Evolutionary conservation across 148 eudicot genomes (phyloP), one percentile per base, ranked within the genome.

Genomic region (Nepenthes mirabilis): DNA sequence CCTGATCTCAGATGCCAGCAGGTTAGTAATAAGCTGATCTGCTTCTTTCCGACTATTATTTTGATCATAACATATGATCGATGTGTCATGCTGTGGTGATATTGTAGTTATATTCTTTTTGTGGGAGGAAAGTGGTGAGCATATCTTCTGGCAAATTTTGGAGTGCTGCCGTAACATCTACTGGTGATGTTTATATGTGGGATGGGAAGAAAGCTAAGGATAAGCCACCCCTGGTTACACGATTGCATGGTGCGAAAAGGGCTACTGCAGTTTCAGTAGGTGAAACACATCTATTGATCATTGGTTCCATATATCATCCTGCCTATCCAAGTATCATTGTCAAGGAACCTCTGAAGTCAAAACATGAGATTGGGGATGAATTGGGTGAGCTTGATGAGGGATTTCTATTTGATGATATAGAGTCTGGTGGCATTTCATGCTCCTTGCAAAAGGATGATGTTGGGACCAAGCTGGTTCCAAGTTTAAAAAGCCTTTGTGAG

Each of bases 111-210:
- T 82, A 83, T 72, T 67, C 75, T 12, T 72, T 83, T 3, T 71
- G 82, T 68, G 90, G 97, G 43, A 94, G 68, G 70, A 74, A 74
- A 64, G 66, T 84, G 57, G 85, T 74, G 49, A 71, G 87, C 37
- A 60, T 88, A 47, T 83, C 98, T 75, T 83, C 96, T 61, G 99
- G 99, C 34, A 94, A 94, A 68, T 83, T 84, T 71, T 84, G 97
- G 97, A 77, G 77, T 61, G 90, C 95, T 66, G 91, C 86, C 14
- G 91, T 84, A 63, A 79, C 91, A 68, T 72, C 74, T 33, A 77
- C 91, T 2, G 99, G 99, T 62, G 95, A 84, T 58, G 70, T 84
- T 64, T 93, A 80, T 65, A 93, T 68, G 83, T 94, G 97, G 97
- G 99, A 94, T 68, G 87, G 82, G 40, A 94, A 89, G 70, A 78